Evolutionary conservation across 2,329 filamentous ascomycete genomes (phyloP).

Genomic region (Incumbomyces lentus): DNA sequence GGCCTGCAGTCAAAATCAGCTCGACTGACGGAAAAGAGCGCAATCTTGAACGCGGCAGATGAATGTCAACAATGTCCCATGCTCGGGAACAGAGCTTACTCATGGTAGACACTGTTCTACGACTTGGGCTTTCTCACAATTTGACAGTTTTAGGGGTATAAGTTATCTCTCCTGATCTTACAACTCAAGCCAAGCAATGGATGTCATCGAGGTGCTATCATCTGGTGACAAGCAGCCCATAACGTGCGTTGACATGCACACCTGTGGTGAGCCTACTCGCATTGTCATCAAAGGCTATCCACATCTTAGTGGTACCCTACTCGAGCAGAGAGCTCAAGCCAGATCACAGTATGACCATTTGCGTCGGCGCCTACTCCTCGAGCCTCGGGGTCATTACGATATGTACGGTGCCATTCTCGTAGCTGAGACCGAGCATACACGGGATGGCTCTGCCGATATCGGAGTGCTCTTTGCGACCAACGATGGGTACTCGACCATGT

Average conservation of each 20-base stretch:
- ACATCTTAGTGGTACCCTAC: slow-evolving; percentile 29
- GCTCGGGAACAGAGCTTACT: neutral
- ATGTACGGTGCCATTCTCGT: slow-evolving; percentile 43
- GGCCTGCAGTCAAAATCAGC: neutral
- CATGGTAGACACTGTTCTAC: neutral
- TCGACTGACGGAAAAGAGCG: too few species aligned
- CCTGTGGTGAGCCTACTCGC: slow-evolving; percentile 40
- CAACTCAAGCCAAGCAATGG: neutral
- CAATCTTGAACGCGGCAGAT: too few species aligned
- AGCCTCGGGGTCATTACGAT: slow-evolving; percentile 41
- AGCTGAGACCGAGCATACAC: slow-evolving; percentile 33
- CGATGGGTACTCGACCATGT: slow-evolving; percentile 42
- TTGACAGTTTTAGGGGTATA: too few species aligned
- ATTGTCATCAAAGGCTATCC: slow-evolving; percentile 37
- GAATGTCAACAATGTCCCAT: neutral
- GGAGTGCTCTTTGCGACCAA: slow-evolving; percentile 41
- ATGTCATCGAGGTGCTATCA: neutral
- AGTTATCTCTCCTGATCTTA: too few species aligned
- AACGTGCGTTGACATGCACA: slow-evolving; percentile 35
- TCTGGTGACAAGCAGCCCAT: neutral
- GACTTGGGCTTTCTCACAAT: too few species aligned
- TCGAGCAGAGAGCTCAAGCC: slow-evolving; percentile 32
- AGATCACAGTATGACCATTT: slow-evolving; percentile 31
- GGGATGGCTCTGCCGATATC: slow-evolving; percentile 34
- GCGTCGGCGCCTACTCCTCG: slow-evolving; percentile 34